These are phyloP conservation scores for Heimioporus punctisporus DNA, from an alignment of 1,284 basidiomycete species.

Conservation along the genomic window DNA sequence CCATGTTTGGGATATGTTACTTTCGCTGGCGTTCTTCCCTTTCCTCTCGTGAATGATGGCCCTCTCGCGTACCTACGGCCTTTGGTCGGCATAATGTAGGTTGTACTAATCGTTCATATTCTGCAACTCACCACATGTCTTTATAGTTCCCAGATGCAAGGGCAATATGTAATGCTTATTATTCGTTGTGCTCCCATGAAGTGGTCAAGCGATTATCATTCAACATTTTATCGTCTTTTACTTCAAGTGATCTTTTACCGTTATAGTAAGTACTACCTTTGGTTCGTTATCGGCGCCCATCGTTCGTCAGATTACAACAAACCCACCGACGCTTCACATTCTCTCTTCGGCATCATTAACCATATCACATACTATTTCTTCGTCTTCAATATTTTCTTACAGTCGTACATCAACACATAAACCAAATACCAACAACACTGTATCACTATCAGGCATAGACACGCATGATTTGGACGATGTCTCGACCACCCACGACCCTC, in stretches of 20 bases:
- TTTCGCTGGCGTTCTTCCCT: conserved; percentile 48
- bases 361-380: conserved; percentile 52
- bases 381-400: conserved; percentile 41
- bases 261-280: conserved; percentile 58
- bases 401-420: conserved; percentile 32
- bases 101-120: conserved; percentile 10
- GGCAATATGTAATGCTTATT: conserved; percentile 49
- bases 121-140: conserved; percentile 4
- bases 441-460: conserved; percentile 42
- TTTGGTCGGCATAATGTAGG: conserved; percentile 62
- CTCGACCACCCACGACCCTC: conserved; percentile 24
- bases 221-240: conserved; percentile 47
- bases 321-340: conserved; percentile 58
- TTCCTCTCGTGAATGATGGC: conserved; percentile 31
- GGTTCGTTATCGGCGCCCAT: not conserved
- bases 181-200: conserved; percentile 60
- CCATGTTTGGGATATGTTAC: conserved; percentile 40
- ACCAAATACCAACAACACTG: conserved; percentile 35
- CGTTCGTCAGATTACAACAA: conserved; percentile 52
- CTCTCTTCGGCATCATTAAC: conserved; percentile 56
- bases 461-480: conserved; percentile 18
- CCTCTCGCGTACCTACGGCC: conserved; percentile 40
- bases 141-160: conserved; percentile 26
- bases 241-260: conserved; percentile 52
- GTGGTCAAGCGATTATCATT: conserved; percentile 53